Conservation (phyloP, 2,329 filamentous ascomycete genomes). For the Colletotrichum sp. region DNA sequence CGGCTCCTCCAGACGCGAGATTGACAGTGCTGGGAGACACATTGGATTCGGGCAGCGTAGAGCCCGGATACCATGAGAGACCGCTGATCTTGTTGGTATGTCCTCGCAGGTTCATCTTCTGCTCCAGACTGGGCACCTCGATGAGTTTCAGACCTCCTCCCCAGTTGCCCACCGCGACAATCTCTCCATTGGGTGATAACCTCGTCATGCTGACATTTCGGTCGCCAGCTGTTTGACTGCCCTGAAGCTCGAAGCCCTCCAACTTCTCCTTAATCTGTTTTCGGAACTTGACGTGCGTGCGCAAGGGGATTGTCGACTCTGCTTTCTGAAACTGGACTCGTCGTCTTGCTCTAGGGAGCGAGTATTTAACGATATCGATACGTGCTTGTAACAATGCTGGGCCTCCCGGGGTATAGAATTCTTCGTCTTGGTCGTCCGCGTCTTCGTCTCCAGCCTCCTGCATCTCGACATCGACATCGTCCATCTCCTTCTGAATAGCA, state of each 20-base stretch:
- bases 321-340: constrained; percentile 78
- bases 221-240: constrained; percentile 90
- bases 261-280: constrained; percentile 87
- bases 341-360: constrained; percentile 79
- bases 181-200: constrained; percentile 84
- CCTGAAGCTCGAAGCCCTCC: constrained; percentile 86
- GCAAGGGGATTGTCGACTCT: constrained; percentile 82
- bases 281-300: constrained; percentile 90
- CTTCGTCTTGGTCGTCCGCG: constrained; percentile 78
- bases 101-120: constrained; percentile 76
- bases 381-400: constrained; percentile 77
- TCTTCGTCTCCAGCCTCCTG: constrained; percentile 56
- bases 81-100: constrained; percentile 92
- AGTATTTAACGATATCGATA: constrained; percentile 81
- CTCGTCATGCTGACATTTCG: constrained; percentile 90
- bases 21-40: constrained; percentile 80
- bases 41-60: constrained; percentile 73
- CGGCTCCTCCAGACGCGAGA: constrained; percentile 87
- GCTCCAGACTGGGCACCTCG: constrained; percentile 80
- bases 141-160: constrained; percentile 87
- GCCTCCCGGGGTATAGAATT: constrained; percentile 91
- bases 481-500: constrained; percentile 72
- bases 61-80: constrained; percentile 85
- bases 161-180: constrained; percentile 92
- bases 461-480: constrained; percentile 65